Conservation (phyloP, 306 rosid genomes). For the Prosopis cineraria region DNA sequence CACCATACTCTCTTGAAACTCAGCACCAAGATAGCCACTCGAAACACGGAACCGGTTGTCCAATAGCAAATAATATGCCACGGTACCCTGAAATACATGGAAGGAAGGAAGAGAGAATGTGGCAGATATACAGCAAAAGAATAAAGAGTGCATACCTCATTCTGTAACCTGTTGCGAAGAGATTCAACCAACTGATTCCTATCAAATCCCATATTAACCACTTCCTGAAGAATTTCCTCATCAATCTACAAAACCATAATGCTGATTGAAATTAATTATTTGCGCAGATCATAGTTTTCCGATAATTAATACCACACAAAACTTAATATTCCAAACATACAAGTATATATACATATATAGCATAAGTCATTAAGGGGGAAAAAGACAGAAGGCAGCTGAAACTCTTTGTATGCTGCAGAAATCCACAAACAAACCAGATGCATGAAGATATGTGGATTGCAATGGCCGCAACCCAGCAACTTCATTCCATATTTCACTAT, state of each 20-base stretch:
- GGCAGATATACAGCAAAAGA: slow-evolving; percentile 19
- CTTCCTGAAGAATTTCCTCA: slow-evolving; percentile 84
- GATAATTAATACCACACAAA: slow-evolving; percentile 5
- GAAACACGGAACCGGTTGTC: slow-evolving; percentile 83
- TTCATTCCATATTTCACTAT: background rate
- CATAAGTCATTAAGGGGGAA: background rate
- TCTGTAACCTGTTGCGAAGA: slow-evolving; percentile 73
- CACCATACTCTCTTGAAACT: slow-evolving; percentile 88
- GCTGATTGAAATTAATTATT: slow-evolving; percentile 1
- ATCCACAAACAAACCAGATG: slow-evolving; percentile 21
- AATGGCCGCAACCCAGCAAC: slow-evolving; percentile 16
- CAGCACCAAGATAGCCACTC: slow-evolving; percentile 92
- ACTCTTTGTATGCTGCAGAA: slow-evolving; percentile 8
- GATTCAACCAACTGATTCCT: slow-evolving; percentile 75
- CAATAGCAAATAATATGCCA: slow-evolving; percentile 80
- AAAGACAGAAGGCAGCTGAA: background rate
- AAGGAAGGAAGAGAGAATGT: slow-evolving; percentile 31
- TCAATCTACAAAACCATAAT: slow-evolving; percentile 69
- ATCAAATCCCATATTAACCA: slow-evolving; percentile 82
- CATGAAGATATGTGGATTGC: background rate
- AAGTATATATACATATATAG: background rate
- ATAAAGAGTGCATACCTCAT: slow-evolving; percentile 61
- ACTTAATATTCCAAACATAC: slow-evolving; percentile 1
- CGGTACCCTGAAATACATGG: slow-evolving; percentile 78
- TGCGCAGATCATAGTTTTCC: slow-evolving; percentile 1